Conservation (phyloP, 768 basidiomycete genomes). For the Lentinula sp. region DNA sequence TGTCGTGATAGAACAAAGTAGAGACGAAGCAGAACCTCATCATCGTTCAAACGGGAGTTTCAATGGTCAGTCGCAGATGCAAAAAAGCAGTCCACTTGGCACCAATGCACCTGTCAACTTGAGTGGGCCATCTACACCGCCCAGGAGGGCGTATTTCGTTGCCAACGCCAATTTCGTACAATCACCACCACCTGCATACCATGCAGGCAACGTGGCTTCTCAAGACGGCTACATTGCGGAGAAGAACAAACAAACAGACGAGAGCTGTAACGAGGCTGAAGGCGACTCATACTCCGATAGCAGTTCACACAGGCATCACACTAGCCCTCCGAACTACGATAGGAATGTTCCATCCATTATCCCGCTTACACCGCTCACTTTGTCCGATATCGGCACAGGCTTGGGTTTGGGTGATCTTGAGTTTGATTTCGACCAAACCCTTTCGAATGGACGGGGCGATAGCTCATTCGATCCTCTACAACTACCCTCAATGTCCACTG, state of each 20-base stretch:
- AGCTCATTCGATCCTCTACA: background rate
- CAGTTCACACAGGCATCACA: background rate
- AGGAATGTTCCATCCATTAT: background rate
- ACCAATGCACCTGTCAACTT: constrained; percentile 12
- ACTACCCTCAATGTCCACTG: background rate
- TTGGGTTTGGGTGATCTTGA: background rate
- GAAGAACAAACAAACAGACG: background rate
- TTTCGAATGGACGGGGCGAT: background rate
- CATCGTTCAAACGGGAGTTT: constrained; percentile 4
- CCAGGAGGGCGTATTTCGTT: constrained; percentile 35
- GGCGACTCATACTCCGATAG: background rate
- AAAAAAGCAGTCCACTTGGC: constrained; percentile 3
- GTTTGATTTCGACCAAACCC: background rate
- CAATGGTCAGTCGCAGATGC: background rate
- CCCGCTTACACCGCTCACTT: background rate
- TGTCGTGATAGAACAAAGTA: background rate
- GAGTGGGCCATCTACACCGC: constrained; percentile 21
- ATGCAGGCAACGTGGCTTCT: background rate
- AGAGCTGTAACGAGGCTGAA: background rate
- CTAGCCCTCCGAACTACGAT: background rate
- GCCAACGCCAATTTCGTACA: constrained; percentile 24
- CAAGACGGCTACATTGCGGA: background rate
- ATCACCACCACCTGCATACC: constrained; percentile 45
- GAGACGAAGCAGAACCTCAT: background rate
- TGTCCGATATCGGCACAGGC: background rate